These are phyloP conservation scores for Lasiodiplodia gonubiensis DNA, from an alignment of 2,329 filamentous ascomycete species.

Conservation along the genomic window DNA sequence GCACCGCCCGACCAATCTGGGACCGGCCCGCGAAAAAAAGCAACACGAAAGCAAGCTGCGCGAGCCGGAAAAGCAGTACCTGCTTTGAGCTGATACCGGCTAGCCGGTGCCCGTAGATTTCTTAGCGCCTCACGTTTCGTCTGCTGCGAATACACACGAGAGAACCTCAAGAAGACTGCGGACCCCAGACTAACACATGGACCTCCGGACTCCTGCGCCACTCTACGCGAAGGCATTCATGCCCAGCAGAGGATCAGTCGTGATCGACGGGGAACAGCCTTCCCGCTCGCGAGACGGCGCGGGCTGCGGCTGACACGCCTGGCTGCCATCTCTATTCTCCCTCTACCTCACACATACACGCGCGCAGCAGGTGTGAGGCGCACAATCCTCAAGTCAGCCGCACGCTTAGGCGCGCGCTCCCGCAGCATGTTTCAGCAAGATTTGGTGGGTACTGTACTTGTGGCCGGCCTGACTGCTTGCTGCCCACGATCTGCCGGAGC, in stretches of 20 bases:
- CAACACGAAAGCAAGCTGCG: constrained; percentile 5
- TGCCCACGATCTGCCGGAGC: not conserved
- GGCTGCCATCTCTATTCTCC: not conserved
- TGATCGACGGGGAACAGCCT: not conserved
- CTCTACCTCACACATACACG: not conserved
- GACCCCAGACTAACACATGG: not conserved
- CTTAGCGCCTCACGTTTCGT: constrained; percentile 21
- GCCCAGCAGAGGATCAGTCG: not conserved
- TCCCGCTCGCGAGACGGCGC: not conserved
- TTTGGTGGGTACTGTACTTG: constrained; percentile 2
- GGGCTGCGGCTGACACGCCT: not conserved
- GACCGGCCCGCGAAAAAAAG: constrained; percentile 14
- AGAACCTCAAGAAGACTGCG: not conserved
- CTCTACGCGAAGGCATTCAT: not conserved
- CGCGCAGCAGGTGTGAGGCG: not conserved
- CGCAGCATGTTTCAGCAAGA: constrained; percentile 17
- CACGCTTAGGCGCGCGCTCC: not conserved
- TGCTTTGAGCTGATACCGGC: not conserved
- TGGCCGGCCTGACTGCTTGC: constrained; percentile 2
- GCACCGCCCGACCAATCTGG: constrained; percentile 12
- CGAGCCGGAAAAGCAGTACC: not conserved
- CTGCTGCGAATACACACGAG: too few species aligned
- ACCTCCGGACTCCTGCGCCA: not conserved
- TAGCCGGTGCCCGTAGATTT: not conserved
- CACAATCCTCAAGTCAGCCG: not conserved